Evolutionary conservation across 129 eudicot species (phyloP).

Genomic region (Solidago caesia): DNA sequence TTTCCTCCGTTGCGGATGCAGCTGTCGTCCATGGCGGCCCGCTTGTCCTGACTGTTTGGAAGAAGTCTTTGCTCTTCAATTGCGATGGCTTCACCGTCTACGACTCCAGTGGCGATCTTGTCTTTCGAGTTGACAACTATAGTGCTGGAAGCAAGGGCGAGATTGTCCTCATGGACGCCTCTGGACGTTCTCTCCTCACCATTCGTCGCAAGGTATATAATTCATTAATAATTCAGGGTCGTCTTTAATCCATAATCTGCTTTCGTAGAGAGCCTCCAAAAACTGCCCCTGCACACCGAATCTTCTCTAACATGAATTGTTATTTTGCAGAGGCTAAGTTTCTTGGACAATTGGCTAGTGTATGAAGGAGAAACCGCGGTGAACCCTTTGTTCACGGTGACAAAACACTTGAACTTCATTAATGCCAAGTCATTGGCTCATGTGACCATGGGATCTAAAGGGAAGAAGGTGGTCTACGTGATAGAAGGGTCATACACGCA

Average conservation of each 20-base stretch:
- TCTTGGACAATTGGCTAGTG: conserved; percentile 59
- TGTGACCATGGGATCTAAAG: conserved; percentile 32
- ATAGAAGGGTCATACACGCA: conserved; percentile 65
- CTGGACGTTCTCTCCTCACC: conserved; percentile 47
- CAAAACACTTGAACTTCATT: conserved; percentile 43
- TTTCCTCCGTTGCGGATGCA: neutral
- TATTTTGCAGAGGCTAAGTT: conserved; percentile 51
- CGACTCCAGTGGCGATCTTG: conserved; percentile 57
- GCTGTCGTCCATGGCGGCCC: neutral
- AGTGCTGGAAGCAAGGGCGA: conserved; percentile 35
- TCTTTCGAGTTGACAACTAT: conserved; percentile 72
- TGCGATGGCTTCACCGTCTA: conserved; percentile 79
- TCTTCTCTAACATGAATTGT: neutral
- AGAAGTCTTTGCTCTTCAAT: conserved; percentile 62
- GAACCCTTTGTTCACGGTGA: conserved; percentile 47
- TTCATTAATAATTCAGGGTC: neutral
- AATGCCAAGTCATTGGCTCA: conserved; percentile 46
- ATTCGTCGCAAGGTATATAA: conserved; percentile 41
- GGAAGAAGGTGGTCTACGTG: conserved; percentile 30
- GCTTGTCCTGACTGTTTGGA: conserved; percentile 62
- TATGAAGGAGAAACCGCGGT: conserved; percentile 53
- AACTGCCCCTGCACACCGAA: neutral
- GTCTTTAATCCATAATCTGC: too few species aligned
- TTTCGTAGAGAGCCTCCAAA: neutral
- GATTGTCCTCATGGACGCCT: conserved; percentile 69